Evolutionary conservation across 345 rosid genomes (phyloP), one percentile per base, ranked within the genome.

Genomic region (Eucalyptus cloeziana): DNA sequence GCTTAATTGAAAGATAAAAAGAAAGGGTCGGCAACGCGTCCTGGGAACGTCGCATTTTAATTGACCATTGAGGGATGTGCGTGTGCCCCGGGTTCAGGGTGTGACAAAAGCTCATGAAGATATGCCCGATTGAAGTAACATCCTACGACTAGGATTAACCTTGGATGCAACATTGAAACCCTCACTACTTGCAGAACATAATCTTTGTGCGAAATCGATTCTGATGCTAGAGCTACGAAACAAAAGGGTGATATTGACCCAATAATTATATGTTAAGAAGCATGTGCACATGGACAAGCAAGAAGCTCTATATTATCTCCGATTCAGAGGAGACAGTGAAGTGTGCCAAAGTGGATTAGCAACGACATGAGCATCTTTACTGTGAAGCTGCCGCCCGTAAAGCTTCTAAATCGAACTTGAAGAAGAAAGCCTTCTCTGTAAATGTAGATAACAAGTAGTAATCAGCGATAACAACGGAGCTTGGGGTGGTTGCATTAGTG

Each of bases 71-170:
- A 51, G 54, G 22, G 54, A 51, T 16, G 21, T 51, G 7, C 1
- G 0, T 1, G 2, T 16, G 54, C 8, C 4, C 0, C 2, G 2
- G 54, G 4, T 51, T 51, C 2, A 8, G 17, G 54, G 3, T 2
- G 2, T 51, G 8, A 16, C 7, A 51, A 51, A 51, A 16, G 17
- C 33, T 62, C 14, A 6, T 30, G 69, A 62, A 30, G 31, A 62
- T 62, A 62, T 30, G 6, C 71, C 37, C 5, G 1, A 9, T 30
- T 9, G 5, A 14, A 64, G 33, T 30, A 64, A 30, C 33, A 30
- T 64, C 71, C 37, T 30, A 19, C 2, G 71, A 64, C 9, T 64
- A 13, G 37, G 19, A 30, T n/a, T 64, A 2, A 30, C 37, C 0
- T 64, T 7, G 37, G 17, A 30, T 6, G 9, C 10, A 64, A 64